Conservation (phyloP, 78 protist species). For the Cavenderia fasciculata region DNA sequence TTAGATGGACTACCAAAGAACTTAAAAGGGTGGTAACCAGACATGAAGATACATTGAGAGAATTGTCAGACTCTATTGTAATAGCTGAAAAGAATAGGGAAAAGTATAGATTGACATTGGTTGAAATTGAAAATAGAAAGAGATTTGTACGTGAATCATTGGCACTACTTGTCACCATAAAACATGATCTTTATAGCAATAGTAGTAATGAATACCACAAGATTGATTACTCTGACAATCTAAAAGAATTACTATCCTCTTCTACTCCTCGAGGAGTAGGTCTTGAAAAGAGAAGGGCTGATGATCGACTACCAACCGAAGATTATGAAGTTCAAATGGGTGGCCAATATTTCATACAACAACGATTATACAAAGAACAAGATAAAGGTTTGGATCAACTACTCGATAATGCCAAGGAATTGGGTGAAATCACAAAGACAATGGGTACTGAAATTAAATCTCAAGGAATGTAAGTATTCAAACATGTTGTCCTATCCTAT, state of each 20-base stretch:
- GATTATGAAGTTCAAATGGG: slow-evolving; percentile 36
- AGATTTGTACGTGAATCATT: slow-evolving; percentile 40
- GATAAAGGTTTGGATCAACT: slow-evolving; percentile 41
- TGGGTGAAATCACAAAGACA: slow-evolving; percentile 39
- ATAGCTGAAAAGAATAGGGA: slow-evolving; percentile 32
- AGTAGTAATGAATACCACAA: background rate
- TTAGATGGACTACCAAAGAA: slow-evolving; percentile 55
- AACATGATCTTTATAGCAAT: slow-evolving; percentile 7
- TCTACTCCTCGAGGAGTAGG: no score
- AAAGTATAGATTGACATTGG: background rate
- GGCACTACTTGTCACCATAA: slow-evolving; percentile 8
- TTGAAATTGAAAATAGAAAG: slow-evolving; percentile 47
- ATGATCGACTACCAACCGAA: slow-evolving; percentile 40
- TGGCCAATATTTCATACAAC: background rate
- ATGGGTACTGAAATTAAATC: slow-evolving; percentile 17
- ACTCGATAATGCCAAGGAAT: background rate
- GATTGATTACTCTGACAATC: slow-evolving; percentile 56
- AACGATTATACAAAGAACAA: slow-evolving; percentile 6
- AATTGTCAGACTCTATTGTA: slow-evolving; percentile 17
- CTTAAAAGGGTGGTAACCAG: slow-evolving; percentile 10
- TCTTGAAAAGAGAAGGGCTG: slow-evolving; percentile 11
- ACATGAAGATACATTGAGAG: slow-evolving; percentile 18
- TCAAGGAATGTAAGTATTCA: no score
- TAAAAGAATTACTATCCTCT: slow-evolving; percentile 9
- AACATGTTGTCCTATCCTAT: no score